Conservation (phyloP, 371 early-diverging fungal genomes). For the Vairimorpha necatrix region DNA sequence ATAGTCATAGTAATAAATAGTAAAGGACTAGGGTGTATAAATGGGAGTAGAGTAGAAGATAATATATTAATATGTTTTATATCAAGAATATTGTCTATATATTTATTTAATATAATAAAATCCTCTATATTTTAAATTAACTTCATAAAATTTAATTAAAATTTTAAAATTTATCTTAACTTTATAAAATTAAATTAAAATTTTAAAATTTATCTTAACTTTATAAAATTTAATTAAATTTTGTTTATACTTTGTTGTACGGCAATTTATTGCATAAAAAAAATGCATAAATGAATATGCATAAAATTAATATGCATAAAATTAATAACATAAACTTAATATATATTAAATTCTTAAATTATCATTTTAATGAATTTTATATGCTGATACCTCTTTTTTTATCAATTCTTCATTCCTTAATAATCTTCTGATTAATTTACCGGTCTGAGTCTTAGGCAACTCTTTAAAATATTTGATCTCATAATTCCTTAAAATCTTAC, state of each 20-base stretch:
- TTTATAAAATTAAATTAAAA: too few species aligned
- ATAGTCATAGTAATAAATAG: constrained; percentile 10
- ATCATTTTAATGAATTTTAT: not conserved
- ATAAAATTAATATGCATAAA: too few species aligned
- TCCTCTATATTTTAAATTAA: not conserved
- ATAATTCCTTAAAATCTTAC: constrained; percentile 74
- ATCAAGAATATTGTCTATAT: not conserved
- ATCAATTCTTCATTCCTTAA: constrained; percentile 69
- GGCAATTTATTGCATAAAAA: too few species aligned
- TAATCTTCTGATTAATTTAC: constrained; percentile 80
- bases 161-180: too few species aligned
- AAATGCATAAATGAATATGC: too few species aligned
- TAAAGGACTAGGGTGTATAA: constrained; percentile 13
- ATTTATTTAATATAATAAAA: not conserved
- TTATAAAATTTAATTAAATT: too few species aligned
- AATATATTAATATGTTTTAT: not conserved
- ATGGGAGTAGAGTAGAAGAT: not conserved
- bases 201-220: too few species aligned
- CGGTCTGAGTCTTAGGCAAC: constrained; percentile 85
- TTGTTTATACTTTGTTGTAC: too few species aligned
- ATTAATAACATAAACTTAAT: not conserved
- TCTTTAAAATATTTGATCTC: constrained; percentile 73
- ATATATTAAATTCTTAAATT: not conserved
- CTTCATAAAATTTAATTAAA: not conserved
- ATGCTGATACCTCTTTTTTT: not conserved